A percentile compares a stretch with the other conserved stretches of the same genome.
Conservation (phyloP, 139 green algal species). For the Trebouxia sp. region DNA sequence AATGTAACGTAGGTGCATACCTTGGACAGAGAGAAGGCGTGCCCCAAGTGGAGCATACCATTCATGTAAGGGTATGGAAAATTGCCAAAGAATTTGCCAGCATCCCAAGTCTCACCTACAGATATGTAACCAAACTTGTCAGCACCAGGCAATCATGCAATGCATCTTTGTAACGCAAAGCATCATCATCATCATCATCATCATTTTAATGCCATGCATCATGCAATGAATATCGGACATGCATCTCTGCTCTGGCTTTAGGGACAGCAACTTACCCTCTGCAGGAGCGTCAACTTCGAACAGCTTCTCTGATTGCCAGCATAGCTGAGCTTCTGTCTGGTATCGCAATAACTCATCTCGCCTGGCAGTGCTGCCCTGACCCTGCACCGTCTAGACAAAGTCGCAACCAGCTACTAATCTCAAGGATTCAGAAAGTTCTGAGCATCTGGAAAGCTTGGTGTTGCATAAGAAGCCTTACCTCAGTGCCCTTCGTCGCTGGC, state of each 20-base stretch:
- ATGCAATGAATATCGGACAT: too few species aligned
- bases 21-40: conserved; percentile 99
- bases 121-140: background rate
- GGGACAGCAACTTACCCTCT: conserved; percentile 29
- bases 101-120: conserved; percentile 14
- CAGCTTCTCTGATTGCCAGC: conserved; percentile 78
- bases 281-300: conserved; percentile 88
- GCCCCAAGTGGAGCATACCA: conserved; percentile 95
- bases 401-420: too few species aligned
- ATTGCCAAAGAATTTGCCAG: conserved; percentile 96
- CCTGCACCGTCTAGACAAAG: too few species aligned
- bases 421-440: too few species aligned
- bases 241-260: too few species aligned
- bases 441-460: too few species aligned
- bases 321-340: conserved; percentile 60
- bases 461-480: too few species aligned
- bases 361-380: conserved; percentile 18
- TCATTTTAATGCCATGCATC: background rate
- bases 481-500: too few species aligned
- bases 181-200: background rate
- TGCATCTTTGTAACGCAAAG: background rate
- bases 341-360: conserved; percentile 23
- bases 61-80: conserved; percentile 99
- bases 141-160: background rate
- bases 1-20: conserved; percentile 43